phyloP scores from a whole-genome alignment of 371 early-diverging fungal species.

The Homolaphlyctis polyrhiza region DNA sequence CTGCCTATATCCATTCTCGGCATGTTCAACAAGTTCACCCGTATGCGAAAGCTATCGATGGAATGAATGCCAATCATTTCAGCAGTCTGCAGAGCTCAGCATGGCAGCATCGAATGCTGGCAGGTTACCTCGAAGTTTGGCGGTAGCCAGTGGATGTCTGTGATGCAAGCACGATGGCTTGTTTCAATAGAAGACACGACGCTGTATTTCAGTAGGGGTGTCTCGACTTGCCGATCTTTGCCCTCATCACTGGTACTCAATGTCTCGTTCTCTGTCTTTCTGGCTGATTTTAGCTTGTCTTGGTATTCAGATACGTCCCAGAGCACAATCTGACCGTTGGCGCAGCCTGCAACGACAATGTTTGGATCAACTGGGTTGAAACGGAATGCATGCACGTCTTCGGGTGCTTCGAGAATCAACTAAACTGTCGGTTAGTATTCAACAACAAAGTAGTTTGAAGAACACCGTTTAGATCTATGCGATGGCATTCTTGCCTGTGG shows the following conservation, averaged over 20 bases:
- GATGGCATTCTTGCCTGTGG: conserved; percentile 41
- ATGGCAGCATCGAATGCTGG: background rate
- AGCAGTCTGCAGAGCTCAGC: background rate
- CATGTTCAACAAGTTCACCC: conserved; percentile 38
- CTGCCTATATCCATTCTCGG: conserved; percentile 39
- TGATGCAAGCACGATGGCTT: conserved; percentile 38
- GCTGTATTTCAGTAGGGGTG: conserved; percentile 31
- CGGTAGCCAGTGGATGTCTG: conserved; percentile 47
- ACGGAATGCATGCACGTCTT: conserved; percentile 43
- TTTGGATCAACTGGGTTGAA: conserved; percentile 47
- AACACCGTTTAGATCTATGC: background rate
- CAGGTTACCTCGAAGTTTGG: conserved; percentile 30
- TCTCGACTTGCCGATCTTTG: conserved; percentile 16
- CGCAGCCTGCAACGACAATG: conserved; percentile 50
- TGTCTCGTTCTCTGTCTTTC: conserved; percentile 23
- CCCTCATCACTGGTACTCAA: conserved; percentile 8
- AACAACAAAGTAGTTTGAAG: background rate
- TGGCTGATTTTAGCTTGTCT: conserved; percentile 38
- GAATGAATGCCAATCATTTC: background rate
- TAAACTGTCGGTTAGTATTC: conserved; percentile 7
- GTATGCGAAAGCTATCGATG: conserved; percentile 18
- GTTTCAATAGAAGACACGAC: conserved; percentile 49
- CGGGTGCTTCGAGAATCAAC: conserved; percentile 64
- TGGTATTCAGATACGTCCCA: conserved; percentile 55
- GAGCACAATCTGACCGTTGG: conserved; percentile 47